Base-by-base conservation (phyloP, 768 basidiomycete species). In the Macrolepiota dolichaula region DNA sequence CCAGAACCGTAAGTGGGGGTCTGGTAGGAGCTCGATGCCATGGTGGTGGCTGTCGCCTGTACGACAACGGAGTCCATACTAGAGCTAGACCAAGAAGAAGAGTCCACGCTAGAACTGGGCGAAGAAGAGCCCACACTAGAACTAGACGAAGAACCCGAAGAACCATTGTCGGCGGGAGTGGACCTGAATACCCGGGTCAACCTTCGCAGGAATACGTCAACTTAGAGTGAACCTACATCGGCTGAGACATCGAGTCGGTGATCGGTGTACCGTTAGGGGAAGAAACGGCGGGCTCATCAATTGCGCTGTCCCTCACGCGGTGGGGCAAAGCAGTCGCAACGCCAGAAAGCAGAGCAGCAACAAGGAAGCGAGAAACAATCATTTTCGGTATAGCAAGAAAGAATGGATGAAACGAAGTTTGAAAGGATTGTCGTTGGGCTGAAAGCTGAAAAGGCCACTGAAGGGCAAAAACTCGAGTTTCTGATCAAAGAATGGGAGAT, bases 401-500 rank as follows among this genome's bases (percentile, higher is more conserved):
- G 66, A 74, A 68, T 72, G 81, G 77, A 77, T 82, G 81, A 68
- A 75, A 79, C 73, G 77, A 76, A 77, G 76, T 69, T 68, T 60
- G 67, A 64, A 64, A 65, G 4, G 67, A 70, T 57, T 69, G 74
- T 75, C 69, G 76, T 75, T 73, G 71, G 73, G 74, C 73, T 74
- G 71, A 72, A 75, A 75, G 71, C 72, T 77, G 72, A 72, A 71
- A 76, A 76, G 83, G 86, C 85, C 84, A 81, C 85, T 75, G 85
- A 81, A 84, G 86, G 81, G 77, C 76, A 76, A 74, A 72, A 76
- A 73, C 76, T 70, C 71, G 72, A 70, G 70, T 76, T 83, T 86
- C 87, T 89, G 74, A 55, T 86, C 87, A 82, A 89, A 88, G 86
- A 86, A 83, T 47, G 77, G 77, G 68, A 80, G 81, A 83, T 84